A percentile compares a stretch with the other conserved stretches of the same genome.
These are phyloP conservation scores for Alternaria panax DNA, from an alignment of 2,329 filamentous ascomycete genomes.

Conservation along the genomic window DNA sequence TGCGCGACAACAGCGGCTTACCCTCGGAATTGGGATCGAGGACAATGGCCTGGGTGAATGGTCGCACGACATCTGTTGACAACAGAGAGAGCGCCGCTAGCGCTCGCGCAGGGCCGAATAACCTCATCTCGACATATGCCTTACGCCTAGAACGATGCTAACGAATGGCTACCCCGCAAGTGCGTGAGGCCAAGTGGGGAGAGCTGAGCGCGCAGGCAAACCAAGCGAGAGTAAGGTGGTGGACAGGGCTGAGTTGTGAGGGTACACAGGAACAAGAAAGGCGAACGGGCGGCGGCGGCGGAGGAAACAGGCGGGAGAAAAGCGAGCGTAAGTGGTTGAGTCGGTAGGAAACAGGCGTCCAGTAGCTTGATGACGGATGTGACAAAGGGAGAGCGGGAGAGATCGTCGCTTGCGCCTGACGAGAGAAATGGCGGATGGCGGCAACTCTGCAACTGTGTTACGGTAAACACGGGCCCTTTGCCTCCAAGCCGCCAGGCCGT, in stretches of 20 bases:
- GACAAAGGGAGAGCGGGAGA: constrained; percentile 14
- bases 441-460: background rate
- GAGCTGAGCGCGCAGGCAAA: constrained; percentile 3
- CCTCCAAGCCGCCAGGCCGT: too few relatives aligned
- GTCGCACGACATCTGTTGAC: constrained; percentile 28
- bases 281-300: background rate
- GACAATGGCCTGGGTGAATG: constrained; percentile 28
- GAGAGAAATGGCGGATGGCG: constrained; percentile 2
- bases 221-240: background rate
- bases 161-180: constrained; percentile 10
- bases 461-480: background rate
- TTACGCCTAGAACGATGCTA: constrained; percentile 12
- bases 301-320: background rate
- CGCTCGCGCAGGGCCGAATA: constrained; percentile 35
- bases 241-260: background rate
- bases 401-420: constrained; percentile 13
- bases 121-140: constrained; percentile 36
- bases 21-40: constrained; percentile 36
- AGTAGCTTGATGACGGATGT: constrained; percentile 6
- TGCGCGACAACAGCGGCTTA: constrained; percentile 9
- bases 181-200: constrained; percentile 5
- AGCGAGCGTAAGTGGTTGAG: constrained; percentile 5
- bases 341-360: constrained; percentile 1
- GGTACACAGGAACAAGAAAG: background rate
- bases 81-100: constrained; percentile 38